Conservation (phyloP, 2,329 filamentous ascomycete species). For the Pseudocercospora eumusae region DNA sequence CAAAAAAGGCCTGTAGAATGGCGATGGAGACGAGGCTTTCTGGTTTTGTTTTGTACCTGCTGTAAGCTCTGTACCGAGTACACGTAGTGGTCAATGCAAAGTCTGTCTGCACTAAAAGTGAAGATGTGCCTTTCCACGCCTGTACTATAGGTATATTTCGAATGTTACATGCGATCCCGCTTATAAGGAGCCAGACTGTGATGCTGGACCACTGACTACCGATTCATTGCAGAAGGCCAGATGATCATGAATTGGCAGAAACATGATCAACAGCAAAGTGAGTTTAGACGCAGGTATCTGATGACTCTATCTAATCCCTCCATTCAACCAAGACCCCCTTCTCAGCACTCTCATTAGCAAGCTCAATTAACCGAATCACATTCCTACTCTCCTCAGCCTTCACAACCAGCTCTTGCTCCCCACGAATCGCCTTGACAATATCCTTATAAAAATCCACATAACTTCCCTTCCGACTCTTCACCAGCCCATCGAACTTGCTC, state of each 20-base stretch:
- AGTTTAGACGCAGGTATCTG: too few relatives aligned
- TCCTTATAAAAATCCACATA: slow-evolving; percentile 49
- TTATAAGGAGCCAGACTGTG: too few relatives aligned
- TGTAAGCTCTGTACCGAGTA: slow-evolving; percentile 8
- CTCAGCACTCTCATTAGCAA: slow-evolving; percentile 46
- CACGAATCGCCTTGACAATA: slow-evolving; percentile 45
- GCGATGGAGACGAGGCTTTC: background rate
- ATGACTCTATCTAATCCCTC: slow-evolving; percentile 23
- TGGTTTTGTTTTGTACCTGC: slow-evolving; percentile 5
- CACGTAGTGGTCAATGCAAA: slow-evolving; percentile 1
- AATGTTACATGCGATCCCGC: too few relatives aligned
- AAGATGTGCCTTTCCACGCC: too few relatives aligned
- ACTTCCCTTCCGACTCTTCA: slow-evolving; percentile 44
- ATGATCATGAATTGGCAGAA: too few relatives aligned
- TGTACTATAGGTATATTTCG: too few relatives aligned
- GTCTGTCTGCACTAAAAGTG: background rate
- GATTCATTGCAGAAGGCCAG: too few relatives aligned
- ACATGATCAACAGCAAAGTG: too few relatives aligned
- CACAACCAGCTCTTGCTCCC: slow-evolving; percentile 44
- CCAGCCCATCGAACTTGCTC: slow-evolving; percentile 18
- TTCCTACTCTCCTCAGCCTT: slow-evolving; percentile 45
- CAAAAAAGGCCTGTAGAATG: background rate
- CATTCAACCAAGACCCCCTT: slow-evolving; percentile 38
- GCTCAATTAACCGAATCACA: slow-evolving; percentile 46
- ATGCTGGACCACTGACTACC: too few relatives aligned